These are phyloP conservation scores for Chlorella sp. DNA, from an alignment of 139 green algal genomes.

Conservation along the genomic window DNA sequence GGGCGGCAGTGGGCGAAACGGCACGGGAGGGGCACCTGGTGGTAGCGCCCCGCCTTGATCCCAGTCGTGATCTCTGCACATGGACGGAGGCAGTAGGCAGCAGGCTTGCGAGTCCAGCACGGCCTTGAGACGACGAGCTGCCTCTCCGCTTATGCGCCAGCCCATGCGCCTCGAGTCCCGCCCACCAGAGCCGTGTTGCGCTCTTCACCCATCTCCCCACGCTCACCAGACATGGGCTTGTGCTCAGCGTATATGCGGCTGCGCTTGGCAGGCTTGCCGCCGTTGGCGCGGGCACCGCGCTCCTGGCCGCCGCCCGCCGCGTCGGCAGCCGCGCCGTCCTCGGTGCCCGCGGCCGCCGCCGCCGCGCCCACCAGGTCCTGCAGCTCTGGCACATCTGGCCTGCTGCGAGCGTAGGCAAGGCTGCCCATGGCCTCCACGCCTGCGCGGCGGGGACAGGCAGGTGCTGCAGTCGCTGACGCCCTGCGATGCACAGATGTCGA, in stretches of 20 bases:
- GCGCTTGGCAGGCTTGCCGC: constrained; percentile 55
- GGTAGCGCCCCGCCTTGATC: constrained; percentile 77
- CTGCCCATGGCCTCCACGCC: constrained; percentile 64
- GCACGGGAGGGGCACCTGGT: constrained; percentile 67
- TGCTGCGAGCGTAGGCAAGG: constrained; percentile 44
- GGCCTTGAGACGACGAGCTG: no score
- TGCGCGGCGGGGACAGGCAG: no score
- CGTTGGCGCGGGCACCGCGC: neutral
- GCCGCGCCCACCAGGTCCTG: constrained; percentile 61
- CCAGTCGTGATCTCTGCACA: constrained; percentile 73
- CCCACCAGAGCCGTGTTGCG: no score
- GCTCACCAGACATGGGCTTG: constrained; percentile 52
- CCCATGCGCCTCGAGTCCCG: no score
- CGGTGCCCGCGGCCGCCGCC: constrained; percentile 14
- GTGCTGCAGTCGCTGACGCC: no score
- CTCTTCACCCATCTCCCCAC: no score
- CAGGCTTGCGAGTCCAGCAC: no score
- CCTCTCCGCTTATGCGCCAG: no score
- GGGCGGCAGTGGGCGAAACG: neutral
- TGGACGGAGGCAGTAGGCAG: no score
- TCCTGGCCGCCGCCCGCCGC: neutral
- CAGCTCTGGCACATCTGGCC: constrained; percentile 62
- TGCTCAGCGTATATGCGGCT: constrained; percentile 84
- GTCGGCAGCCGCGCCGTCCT: constrained; percentile 6
- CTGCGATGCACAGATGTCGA: no score